These are phyloP conservation scores for Arabidopsis suecica DNA, from an alignment of 345 rosid species.

Conservation along the genomic window DNA sequence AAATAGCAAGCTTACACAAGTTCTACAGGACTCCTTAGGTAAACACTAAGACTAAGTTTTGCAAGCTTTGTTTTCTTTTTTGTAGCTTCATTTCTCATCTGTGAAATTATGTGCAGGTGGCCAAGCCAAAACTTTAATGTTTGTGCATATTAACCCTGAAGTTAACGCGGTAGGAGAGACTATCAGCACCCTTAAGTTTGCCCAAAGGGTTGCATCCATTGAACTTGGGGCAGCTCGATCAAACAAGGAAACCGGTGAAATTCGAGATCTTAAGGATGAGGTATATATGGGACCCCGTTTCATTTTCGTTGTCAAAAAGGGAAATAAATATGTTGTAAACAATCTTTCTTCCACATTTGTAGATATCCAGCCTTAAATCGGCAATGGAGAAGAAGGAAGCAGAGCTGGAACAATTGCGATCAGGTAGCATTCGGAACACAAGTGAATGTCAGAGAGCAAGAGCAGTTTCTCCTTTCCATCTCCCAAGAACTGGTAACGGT, in stretches of 20 bases:
- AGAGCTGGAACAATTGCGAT: conserved; percentile 74
- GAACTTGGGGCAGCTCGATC: conserved; percentile 96
- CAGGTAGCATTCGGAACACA: conserved; percentile 48
- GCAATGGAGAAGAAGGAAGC: conserved; percentile 83
- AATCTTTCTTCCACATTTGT: conserved; percentile 6
- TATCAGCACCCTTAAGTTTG: conserved; percentile 92
- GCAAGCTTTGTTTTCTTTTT: background rate
- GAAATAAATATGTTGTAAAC: background rate
- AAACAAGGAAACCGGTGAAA: conserved; percentile 93
- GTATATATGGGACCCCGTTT: conserved; percentile 44
- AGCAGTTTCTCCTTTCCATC: conserved; percentile 84
- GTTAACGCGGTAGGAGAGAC: conserved; percentile 85
- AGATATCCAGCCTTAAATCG: conserved; percentile 84
- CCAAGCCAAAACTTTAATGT: conserved; percentile 96
- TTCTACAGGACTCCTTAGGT: conserved; percentile 94
- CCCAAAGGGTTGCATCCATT: conserved; percentile 92
- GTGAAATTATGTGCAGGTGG: conserved; percentile 61
- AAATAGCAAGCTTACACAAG: conserved; percentile 98
- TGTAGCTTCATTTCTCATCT: conserved; percentile 16
- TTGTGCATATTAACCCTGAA: conserved; percentile 94
- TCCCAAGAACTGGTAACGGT: conserved; percentile 60
- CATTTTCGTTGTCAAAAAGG: background rate
- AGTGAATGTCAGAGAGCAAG: conserved; percentile 70
- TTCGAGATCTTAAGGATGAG: conserved; percentile 92
- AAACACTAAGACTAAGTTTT: conserved; percentile 18